Percentiles rank a stretch among this genome's conserved stretches.
These are phyloP conservation scores for Geosmithia morbida DNA, from an alignment of 2,329 filamentous ascomycete species.

Conservation along the genomic window DNA sequence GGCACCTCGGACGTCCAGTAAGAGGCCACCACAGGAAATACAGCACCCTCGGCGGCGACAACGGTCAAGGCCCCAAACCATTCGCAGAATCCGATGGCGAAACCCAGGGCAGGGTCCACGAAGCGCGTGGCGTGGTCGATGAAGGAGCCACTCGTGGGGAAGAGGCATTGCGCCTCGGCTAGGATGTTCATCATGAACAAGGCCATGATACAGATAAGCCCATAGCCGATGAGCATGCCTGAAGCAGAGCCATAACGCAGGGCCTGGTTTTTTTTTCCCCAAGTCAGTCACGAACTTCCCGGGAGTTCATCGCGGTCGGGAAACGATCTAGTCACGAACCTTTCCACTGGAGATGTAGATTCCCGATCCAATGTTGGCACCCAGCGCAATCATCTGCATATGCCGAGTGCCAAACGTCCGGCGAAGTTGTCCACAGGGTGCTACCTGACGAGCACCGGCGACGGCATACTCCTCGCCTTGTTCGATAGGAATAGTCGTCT, in stretches of 20 bases:
- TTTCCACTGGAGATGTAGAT: conserved; percentile 55
- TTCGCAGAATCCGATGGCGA: conserved; percentile 36
- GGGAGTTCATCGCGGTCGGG: no score
- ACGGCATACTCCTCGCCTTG: background rate
- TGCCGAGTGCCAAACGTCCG: background rate
- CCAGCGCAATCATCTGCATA: conserved; percentile 31
- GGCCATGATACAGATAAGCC: conserved; percentile 39
- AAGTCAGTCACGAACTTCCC: conserved; percentile 30
- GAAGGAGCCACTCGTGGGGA: conserved; percentile 48
- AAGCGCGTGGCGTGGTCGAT: conserved; percentile 48
- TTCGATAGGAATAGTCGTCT: background rate
- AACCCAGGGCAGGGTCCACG: conserved; percentile 38
- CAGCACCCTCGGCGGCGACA: conserved; percentile 38
- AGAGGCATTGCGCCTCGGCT: conserved; percentile 44
- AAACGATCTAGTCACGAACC: conserved; percentile 37
- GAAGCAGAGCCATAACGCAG: background rate
- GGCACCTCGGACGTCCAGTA: conserved; percentile 12
- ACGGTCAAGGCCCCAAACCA: conserved; percentile 25
- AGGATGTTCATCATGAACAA: conserved; percentile 35
- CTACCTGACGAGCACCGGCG: background rate
- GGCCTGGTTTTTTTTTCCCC: conserved; percentile 8
- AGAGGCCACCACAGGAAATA: conserved; percentile 35
- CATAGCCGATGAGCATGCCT: conserved; percentile 28
- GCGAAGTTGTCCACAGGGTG: background rate
- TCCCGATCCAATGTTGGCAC: conserved; percentile 39